Conservation (phyloP, 495 filamentous ascomycete genomes). For the Penicillium lagena region DNA sequence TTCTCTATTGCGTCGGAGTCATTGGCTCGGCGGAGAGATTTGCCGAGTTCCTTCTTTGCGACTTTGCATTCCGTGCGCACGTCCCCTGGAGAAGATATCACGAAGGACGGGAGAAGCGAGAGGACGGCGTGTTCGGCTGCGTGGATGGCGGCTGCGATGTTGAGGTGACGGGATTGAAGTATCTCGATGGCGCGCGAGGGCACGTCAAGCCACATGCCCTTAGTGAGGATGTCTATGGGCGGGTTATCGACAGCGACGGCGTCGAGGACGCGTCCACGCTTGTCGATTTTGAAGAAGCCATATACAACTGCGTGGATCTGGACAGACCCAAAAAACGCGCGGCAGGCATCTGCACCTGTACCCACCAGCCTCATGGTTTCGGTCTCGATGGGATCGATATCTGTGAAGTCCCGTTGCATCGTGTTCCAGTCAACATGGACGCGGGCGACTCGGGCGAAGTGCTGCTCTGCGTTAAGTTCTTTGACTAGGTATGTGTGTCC, state of each 20-base stretch:
- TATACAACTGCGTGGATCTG: slow-evolving; percentile 80
- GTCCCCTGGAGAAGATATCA: slow-evolving; percentile 78
- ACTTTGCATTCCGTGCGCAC: slow-evolving; percentile 97
- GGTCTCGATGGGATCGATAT: slow-evolving; percentile 88
- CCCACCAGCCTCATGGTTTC: slow-evolving; percentile 69
- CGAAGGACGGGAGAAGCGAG: slow-evolving; percentile 80
- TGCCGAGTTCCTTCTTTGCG: slow-evolving; percentile 55
- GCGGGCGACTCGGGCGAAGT: slow-evolving; percentile 64
- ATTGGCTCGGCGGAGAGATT: slow-evolving; percentile 23
- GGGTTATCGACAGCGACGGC: slow-evolving; percentile 91
- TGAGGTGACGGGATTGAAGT: slow-evolving; percentile 61
- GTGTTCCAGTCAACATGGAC: slow-evolving; percentile 98
- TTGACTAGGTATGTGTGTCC: slow-evolving; percentile 86
- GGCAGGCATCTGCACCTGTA: slow-evolving; percentile 30
- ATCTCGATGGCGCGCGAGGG: slow-evolving; percentile 74
- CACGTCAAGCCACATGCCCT: slow-evolving; percentile 96
- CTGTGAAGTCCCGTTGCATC: slow-evolving; percentile 87
- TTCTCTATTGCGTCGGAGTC: slow-evolving; percentile 9
- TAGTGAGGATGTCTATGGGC: slow-evolving; percentile 73
- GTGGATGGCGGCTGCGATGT: slow-evolving; percentile 87
- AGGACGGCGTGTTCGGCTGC: slow-evolving; percentile 89
- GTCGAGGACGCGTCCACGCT: slow-evolving; percentile 75
- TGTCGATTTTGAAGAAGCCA: slow-evolving; percentile 94
- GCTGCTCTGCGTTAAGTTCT: slow-evolving; percentile 73
- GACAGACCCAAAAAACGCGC: slow-evolving; percentile 80